Percentiles rank a stretch among this genome's conserved stretches.
These are phyloP conservation scores for Picea glauca DNA, from an alignment of 75 land plant genomes.

Conservation along the genomic window DNA sequence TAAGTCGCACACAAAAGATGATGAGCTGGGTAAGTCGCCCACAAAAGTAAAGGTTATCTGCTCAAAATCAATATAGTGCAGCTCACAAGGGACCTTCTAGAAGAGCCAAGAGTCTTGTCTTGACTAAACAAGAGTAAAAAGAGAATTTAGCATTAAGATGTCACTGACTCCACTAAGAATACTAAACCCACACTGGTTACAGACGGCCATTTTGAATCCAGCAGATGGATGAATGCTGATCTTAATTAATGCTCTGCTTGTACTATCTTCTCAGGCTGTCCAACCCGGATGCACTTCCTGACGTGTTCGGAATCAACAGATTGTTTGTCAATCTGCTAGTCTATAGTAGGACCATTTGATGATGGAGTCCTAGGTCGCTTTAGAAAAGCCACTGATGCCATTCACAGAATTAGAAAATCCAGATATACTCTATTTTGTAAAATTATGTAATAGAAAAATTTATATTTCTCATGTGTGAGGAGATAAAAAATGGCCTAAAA, in stretches of 20 bases:
- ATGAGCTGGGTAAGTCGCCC: conserved; percentile 36
- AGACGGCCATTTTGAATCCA: no score
- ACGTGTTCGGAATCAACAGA: conserved; percentile 83
- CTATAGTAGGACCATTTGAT: conserved; percentile 54
- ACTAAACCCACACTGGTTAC: no score
- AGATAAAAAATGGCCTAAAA: not conserved
- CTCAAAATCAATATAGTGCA: not conserved
- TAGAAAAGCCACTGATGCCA: conserved; percentile 53
- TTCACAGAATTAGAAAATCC: not conserved
- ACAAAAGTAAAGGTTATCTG: conserved; percentile 26
- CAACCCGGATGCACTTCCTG: conserved; percentile 68
- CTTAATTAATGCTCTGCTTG: not conserved
- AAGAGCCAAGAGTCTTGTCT: no score
- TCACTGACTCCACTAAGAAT: no score
- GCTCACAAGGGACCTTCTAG: no score
- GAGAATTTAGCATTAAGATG: no score
- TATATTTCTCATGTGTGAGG: no score
- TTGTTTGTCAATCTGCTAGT: conserved; percentile 56
- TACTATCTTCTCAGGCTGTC: conserved; percentile 79
- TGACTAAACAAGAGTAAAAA: no score
- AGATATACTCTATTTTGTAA: not conserved
- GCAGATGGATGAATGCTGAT: not conserved
- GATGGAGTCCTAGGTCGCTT: conserved; percentile 79
- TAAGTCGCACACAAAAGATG: conserved; percentile 33
- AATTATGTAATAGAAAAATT: not conserved